Base-by-base conservation (phyloP, 2,329 filamentous ascomycete species). In the Phialophora tarda region DNA sequence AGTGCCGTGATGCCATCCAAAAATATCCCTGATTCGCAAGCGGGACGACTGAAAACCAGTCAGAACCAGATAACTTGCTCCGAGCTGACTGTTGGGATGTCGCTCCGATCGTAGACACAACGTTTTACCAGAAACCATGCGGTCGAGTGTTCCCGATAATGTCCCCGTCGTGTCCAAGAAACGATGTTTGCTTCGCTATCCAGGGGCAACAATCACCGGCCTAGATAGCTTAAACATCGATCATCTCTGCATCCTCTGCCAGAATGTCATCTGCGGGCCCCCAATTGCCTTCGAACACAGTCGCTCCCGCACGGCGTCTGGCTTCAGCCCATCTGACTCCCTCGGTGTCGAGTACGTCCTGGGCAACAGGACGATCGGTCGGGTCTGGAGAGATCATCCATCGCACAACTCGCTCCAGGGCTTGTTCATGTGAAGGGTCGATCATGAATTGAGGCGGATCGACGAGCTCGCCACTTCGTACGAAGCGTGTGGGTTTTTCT, bases 251-350 rank as follows among this genome's bases (percentile, higher is more conserved):
- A 75, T 85, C 82, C 72, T 83, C 82, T 26, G 80, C 80, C 62
- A 88, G 80, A 23, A 88, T 81, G 69, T 88, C 85, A 70, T 89
- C 89, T 26, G 85, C 85, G 34, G 94, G 94, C 3, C 95, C 95
- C 91, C 93, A 99, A 76, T 92, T 95, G 69, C 95, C 95, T 80
- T 99, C 95, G 73, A 91, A 99, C 61, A 99, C 89, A 0, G 93
- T 97, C n/a, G 95, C 95, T 53, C 93, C 91, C 11, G 93, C 91
- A 63, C 90, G 88, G 63, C 93, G 88, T 69, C 93, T 88, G 59
- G 83, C 81, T 62, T 88, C 86, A 34, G 96, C 90, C 91, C 95
- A 99, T 68, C 85, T 85, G 60, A 97, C 85, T 26, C 92, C 92
- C 57, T 89, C 87, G 1, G 89, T 85, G 54, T 85, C 80, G 55